phyloP scores from a whole-genome alignment of 805 yeast species.

The Saturnispora silvae region DNA sequence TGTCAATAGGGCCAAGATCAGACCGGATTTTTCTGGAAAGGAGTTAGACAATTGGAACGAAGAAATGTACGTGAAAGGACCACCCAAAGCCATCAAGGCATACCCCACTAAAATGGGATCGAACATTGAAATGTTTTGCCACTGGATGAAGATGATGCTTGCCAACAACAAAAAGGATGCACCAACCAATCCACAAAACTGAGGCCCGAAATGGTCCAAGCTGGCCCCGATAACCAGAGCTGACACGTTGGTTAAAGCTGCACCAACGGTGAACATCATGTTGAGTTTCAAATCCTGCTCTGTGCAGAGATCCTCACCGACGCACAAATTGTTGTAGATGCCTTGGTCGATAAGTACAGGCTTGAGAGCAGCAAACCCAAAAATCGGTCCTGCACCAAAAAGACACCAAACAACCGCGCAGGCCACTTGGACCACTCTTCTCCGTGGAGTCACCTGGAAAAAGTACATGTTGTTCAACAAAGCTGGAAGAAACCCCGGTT shows the following conservation, averaged over 20 bases:
- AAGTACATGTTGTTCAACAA: slow-evolving; percentile 20
- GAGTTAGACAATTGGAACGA: slow-evolving; percentile 48
- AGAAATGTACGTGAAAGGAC: slow-evolving; percentile 47
- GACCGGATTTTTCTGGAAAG: slow-evolving; percentile 43
- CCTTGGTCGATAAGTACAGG: slow-evolving; percentile 41
- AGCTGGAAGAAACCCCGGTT: slow-evolving; percentile 1
- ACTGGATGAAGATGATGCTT: slow-evolving; percentile 35
- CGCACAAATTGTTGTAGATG: slow-evolving; percentile 34
- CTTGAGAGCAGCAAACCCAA: slow-evolving; percentile 51
- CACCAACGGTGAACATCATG: slow-evolving; percentile 50
- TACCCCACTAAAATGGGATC: slow-evolving; percentile 47
- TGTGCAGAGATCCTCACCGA: slow-evolving; percentile 28
- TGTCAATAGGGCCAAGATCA: slow-evolving; percentile 41
- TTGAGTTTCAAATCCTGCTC: slow-evolving; percentile 45
- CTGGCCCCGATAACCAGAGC: slow-evolving; percentile 41
- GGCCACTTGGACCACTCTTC: slow-evolving; percentile 31
- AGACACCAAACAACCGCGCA: slow-evolving; percentile 48
- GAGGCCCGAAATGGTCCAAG: slow-evolving; percentile 42
- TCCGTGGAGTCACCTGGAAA: slow-evolving; percentile 22
- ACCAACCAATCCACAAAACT: slow-evolving; percentile 42
- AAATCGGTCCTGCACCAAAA: slow-evolving; percentile 47
- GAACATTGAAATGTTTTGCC: slow-evolving; percentile 23
- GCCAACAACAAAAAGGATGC: slow-evolving; percentile 37
- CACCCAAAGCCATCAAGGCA: slow-evolving; percentile 44
- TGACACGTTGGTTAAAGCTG: slow-evolving; percentile 44